Conservation (phyloP, 305 asterid genomes). For the Salvia sclarea region DNA sequence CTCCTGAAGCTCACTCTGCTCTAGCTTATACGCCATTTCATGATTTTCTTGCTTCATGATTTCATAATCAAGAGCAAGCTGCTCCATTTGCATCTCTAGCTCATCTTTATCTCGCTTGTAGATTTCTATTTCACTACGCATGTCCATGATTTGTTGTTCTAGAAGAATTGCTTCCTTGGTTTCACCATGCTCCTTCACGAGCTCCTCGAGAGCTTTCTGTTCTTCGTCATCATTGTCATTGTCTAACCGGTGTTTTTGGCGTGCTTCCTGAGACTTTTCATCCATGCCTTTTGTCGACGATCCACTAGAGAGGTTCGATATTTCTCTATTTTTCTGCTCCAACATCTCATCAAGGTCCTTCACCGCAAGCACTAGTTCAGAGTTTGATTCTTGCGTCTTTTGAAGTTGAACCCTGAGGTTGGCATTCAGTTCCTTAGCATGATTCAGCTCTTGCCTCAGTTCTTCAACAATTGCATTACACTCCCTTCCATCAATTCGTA, state of each 20-base stretch:
- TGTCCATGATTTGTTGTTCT: constrained; percentile 81
- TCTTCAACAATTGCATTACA: constrained; percentile 60
- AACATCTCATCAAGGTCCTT: constrained; percentile 83
- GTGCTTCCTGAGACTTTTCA: constrained; percentile 33
- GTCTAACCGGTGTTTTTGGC: constrained; percentile 31
- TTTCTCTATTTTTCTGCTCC: constrained; percentile 71
- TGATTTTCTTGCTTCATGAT: constrained; percentile 94
- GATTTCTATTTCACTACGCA: constrained; percentile 71
- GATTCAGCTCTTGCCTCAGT: constrained; percentile 80
- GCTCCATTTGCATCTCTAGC: constrained; percentile 93
- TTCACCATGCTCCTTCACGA: constrained; percentile 72
- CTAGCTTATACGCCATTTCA: constrained; percentile 68
- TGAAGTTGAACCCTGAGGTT: constrained; percentile 80
- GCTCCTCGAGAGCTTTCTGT: constrained; percentile 77
- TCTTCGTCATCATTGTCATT: constrained; percentile 69
- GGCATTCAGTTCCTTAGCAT: constrained; percentile 67
- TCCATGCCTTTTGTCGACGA: constrained; percentile 26
- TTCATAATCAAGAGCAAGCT: constrained; percentile 95
- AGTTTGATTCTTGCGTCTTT: constrained; percentile 87
- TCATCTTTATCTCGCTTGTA: constrained; percentile 79
- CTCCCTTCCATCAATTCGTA: constrained; percentile 57
- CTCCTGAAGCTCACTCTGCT: constrained; percentile 87
- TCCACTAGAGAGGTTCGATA: constrained; percentile 37
- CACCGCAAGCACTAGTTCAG: constrained; percentile 89
- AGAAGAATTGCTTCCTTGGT: constrained; percentile 62